A percentile compares a stretch with the other conserved stretches of the same genome.
These are phyloP conservation scores for Aspergillus steynii DNA, from an alignment of 495 filamentous ascomycete genomes.

Conservation along the genomic window DNA sequence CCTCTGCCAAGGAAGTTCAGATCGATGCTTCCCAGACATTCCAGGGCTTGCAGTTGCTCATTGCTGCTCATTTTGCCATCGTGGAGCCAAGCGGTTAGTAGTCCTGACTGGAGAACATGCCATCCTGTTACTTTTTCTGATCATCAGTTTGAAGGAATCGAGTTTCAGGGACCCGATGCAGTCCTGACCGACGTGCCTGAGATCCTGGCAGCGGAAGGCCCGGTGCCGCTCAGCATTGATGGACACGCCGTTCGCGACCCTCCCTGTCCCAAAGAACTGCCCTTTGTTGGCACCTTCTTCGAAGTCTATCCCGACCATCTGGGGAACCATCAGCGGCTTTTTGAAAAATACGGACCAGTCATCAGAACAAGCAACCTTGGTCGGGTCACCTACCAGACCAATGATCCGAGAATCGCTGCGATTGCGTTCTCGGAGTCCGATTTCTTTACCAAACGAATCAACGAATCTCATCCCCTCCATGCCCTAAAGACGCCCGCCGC, in stretches of 20 bases:
- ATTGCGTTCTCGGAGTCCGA: constrained; percentile 45
- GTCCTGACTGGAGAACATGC: not conserved
- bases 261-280: constrained; percentile 48
- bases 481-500: constrained; percentile 46
- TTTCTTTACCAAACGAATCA: constrained; percentile 56
- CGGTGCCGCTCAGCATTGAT: constrained; percentile 45
- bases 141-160: constrained; percentile 31
- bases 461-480: constrained; percentile 47
- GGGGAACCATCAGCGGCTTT: constrained; percentile 58
- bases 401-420: constrained; percentile 45
- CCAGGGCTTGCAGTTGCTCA: constrained; percentile 36
- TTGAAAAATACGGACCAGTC: constrained; percentile 51
- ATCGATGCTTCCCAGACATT: constrained; percentile 32
- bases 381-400: constrained; percentile 48
- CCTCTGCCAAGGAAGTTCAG: constrained; percentile 39
- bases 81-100: constrained; percentile 30
- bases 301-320: constrained; percentile 60
- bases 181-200: constrained; percentile 27
- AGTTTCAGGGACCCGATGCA: constrained; percentile 34
- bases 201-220: constrained; percentile 26
- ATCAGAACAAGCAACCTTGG: constrained; percentile 58
- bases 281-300: constrained; percentile 51
- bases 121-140: constrained; percentile 4
- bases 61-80: constrained; percentile 47
- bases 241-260: constrained; percentile 43